phyloP scores from a whole-genome alignment of 768 basidiomycete species.

The Pleurotus djamor region DNA sequence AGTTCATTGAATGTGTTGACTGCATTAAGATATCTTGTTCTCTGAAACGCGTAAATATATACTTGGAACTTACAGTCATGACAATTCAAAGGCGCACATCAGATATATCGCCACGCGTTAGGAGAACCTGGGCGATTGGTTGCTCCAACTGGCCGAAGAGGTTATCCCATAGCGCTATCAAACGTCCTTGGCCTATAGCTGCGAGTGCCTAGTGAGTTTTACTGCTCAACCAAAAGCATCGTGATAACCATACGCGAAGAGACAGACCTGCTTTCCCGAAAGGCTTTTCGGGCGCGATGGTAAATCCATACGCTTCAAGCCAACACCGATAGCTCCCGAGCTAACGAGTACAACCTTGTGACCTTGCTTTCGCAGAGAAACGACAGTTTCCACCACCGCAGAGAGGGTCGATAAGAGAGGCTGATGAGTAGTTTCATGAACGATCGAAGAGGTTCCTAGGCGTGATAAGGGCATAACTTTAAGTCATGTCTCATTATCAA shows the following conservation, averaged over 20 bases:
- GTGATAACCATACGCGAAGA: no score
- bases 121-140: conserved; percentile 91
- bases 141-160: conserved; percentile 92
- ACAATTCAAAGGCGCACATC: conserved; percentile 54
- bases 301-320: conserved; percentile 88
- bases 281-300: conserved; percentile 78
- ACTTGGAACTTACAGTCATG: conserved; percentile 10
- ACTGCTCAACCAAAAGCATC: no score
- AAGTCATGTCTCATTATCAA: conserved; percentile 4
- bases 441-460: conserved; percentile 92
- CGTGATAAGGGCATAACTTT: conserved; percentile 7
- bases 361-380: conserved; percentile 71
- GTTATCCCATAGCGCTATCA: conserved; percentile 97
- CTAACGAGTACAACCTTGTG: conserved; percentile 96
- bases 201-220: conserved; percentile 76
- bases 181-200: conserved; percentile 93
- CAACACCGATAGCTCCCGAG: conserved; percentile 97
- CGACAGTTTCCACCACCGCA: conserved; percentile 87
- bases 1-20: conserved; percentile 94
- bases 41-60: conserved; percentile 39
- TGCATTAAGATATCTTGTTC: conserved; percentile 94
- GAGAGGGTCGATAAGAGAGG: conserved; percentile 91
- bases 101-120: conserved; percentile 95
- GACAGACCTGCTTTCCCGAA: conserved; percentile 84
- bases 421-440: conserved; percentile 90